Evolutionary conservation across 2,329 filamentous ascomycete genomes (phyloP).

Genomic region (Exophiala aquamarina): DNA sequence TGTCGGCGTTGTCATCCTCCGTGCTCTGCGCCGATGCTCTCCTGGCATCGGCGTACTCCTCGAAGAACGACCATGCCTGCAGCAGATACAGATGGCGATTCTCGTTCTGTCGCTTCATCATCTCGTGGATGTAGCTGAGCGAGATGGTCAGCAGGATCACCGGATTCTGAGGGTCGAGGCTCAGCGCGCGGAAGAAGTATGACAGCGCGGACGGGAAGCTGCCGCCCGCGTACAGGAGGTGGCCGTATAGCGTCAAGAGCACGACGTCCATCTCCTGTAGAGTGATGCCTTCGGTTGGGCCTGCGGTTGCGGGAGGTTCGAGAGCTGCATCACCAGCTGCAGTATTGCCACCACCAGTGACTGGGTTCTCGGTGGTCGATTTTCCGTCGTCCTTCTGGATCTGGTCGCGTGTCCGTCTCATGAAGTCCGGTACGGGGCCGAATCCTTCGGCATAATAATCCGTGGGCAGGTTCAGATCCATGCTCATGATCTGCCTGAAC

Average conservation of each 20-base stretch:
- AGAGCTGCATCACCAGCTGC: no score
- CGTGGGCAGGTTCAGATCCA: constrained; percentile 68
- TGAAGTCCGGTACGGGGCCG: constrained; percentile 37
- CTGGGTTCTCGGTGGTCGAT: constrained; percentile 31
- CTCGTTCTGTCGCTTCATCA: constrained; percentile 82
- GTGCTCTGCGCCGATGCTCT: constrained; percentile 7
- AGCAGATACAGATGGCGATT: constrained; percentile 86
- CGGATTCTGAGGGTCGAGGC: constrained; percentile 38
- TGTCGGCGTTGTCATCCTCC: no score
- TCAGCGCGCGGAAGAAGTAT: constrained; percentile 77
- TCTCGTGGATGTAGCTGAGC: constrained; percentile 82
- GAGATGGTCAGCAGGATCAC: constrained; percentile 80
- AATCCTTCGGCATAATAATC: constrained; percentile 42
- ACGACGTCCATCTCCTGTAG: constrained; percentile 68
- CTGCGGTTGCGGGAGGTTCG: neutral
- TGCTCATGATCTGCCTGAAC: constrained; percentile 83
- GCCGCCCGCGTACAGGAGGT: constrained; percentile 81
- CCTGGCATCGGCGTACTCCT: constrained; percentile 68
- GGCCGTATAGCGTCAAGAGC: constrained; percentile 83
- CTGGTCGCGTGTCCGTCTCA: constrained; percentile 22
- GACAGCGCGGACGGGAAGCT: constrained; percentile 81
- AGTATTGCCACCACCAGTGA: neutral
- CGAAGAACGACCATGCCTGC: constrained; percentile 80
- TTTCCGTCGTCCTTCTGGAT: constrained; percentile 28
- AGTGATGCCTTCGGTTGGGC: constrained; percentile 19